A percentile compares a stretch with the other conserved stretches of the same genome.
These are phyloP conservation scores for Fusarium sp. DNA, from an alignment of 2,329 filamentous ascomycete species.

Conservation along the genomic window DNA sequence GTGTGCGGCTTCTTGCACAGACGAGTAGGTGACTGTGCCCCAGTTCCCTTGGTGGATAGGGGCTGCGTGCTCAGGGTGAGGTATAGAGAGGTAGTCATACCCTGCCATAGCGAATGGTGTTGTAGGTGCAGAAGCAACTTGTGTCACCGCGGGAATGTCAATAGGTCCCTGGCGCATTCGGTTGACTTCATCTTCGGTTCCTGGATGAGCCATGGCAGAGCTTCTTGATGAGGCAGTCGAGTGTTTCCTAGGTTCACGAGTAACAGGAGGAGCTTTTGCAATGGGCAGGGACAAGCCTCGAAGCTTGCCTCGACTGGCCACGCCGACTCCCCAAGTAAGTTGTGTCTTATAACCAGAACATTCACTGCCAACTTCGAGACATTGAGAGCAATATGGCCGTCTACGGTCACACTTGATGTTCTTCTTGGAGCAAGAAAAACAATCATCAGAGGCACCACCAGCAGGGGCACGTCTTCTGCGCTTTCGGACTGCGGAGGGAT, in stretches of 20 bases:
- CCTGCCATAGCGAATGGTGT: conserved; percentile 54
- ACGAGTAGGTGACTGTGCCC: conserved; percentile 63
- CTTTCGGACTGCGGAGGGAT: conserved; percentile 70
- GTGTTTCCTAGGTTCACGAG: conserved; percentile 63
- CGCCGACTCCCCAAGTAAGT: conserved; percentile 95
- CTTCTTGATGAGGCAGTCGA: conserved; percentile 59
- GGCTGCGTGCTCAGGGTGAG: conserved; percentile 60
- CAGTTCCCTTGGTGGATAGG: conserved; percentile 60
- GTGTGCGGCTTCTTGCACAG: conserved; percentile 53
- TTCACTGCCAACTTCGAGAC: conserved; percentile 89
- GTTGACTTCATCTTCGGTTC: conserved; percentile 52
- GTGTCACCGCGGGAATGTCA: conserved; percentile 53
- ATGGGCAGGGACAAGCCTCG: conserved; percentile 84
- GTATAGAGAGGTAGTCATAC: conserved; percentile 67
- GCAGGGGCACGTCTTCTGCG: conserved; percentile 89
- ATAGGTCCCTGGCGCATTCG: conserved; percentile 52
- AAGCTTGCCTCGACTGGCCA: conserved; percentile 94
- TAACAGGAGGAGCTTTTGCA: conserved; percentile 70
- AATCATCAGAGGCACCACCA: conserved; percentile 92
- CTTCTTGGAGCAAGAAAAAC: conserved; percentile 91
- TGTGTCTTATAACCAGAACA: conserved; percentile 98
- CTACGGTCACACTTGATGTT: conserved; percentile 89
- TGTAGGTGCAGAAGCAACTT: conserved; percentile 59
- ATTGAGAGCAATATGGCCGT: conserved; percentile 94
- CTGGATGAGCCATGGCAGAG: conserved; percentile 55